These are phyloP conservation scores for Dactylellina cionopaga DNA, from an alignment of 2,329 filamentous ascomycete genomes.

Conservation along the genomic window DNA sequence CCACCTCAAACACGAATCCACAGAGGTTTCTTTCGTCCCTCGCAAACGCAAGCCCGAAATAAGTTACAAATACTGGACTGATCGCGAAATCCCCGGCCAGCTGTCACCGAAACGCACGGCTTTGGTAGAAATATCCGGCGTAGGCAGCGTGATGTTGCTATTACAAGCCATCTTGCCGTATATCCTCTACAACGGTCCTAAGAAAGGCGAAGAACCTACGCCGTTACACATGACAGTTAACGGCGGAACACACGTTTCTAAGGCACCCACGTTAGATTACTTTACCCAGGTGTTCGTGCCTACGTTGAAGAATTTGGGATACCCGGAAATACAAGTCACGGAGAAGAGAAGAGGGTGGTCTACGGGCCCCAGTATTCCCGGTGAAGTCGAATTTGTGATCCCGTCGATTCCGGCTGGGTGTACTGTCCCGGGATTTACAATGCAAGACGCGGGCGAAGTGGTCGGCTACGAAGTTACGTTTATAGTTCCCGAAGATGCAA, in stretches of 20 bases:
- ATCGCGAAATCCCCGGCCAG: slow-evolving; percentile 59
- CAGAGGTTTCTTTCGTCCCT: slow-evolving; percentile 61
- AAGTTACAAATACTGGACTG: slow-evolving; percentile 48
- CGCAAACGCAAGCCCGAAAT: slow-evolving; percentile 18
- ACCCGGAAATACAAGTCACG: slow-evolving; percentile 30
- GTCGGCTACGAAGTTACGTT: slow-evolving; percentile 66
- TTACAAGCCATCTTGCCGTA: slow-evolving; percentile 72
- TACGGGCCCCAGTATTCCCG: slow-evolving; percentile 61
- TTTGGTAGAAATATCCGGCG: slow-evolving; percentile 64
- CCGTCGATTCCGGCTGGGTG: slow-evolving; percentile 61
- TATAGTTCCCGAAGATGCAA: slow-evolving; percentile 62
- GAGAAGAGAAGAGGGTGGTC: slow-evolving; percentile 67
- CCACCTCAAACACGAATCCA: slow-evolving; percentile 66
- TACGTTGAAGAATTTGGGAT: slow-evolving; percentile 61
- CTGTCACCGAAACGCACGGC: slow-evolving; percentile 36
- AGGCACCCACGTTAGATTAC: slow-evolving; percentile 71
- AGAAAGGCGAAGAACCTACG: slow-evolving; percentile 15
- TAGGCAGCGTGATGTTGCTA: slow-evolving; percentile 69
- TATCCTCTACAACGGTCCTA: slow-evolving; percentile 62
- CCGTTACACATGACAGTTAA: slow-evolving; percentile 66
- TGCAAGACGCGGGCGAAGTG: slow-evolving; percentile 60
- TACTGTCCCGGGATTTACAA: slow-evolving; percentile 60
- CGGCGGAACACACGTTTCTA: slow-evolving; percentile 70
- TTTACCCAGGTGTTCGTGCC: slow-evolving; percentile 71
- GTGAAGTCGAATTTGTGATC: slow-evolving; percentile 64